These are phyloP conservation scores for Truncatella angustata DNA, from an alignment of 2,329 filamentous ascomycete species.

Conservation along the genomic window DNA sequence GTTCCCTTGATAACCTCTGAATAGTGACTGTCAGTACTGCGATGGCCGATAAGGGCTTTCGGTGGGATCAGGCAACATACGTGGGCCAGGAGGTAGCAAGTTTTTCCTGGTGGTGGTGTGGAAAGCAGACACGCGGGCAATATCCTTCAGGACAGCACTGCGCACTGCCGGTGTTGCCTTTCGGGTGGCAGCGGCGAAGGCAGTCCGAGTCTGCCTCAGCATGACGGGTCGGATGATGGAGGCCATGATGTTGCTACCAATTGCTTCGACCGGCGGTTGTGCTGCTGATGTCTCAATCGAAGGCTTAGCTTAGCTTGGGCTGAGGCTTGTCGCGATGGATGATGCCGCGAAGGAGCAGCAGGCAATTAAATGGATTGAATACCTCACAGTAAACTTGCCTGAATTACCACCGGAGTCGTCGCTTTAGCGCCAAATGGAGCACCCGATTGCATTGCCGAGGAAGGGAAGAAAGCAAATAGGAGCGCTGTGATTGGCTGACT, in stretches of 20 bases:
- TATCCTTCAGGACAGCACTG: slow-evolving; percentile 30
- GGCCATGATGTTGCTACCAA: slow-evolving; percentile 44
- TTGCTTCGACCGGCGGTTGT: background rate
- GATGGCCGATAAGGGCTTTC: background rate
- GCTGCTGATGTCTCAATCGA: slow-evolving; percentile 9
- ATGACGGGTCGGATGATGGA: slow-evolving; percentile 54
- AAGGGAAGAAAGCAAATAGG: slow-evolving; percentile 7
- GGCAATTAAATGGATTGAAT: too few species aligned
- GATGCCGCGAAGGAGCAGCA: background rate
- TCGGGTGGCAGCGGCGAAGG: slow-evolving; percentile 39
- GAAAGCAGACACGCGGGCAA: slow-evolving; percentile 71
- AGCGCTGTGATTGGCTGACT: slow-evolving; percentile 7
- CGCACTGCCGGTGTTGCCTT: slow-evolving; percentile 32
- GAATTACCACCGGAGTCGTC: background rate
- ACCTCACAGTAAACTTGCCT: too few species aligned
- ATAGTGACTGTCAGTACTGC: slow-evolving; percentile 39
- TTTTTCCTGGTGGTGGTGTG: slow-evolving; percentile 75
- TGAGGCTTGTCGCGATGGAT: too few species aligned
- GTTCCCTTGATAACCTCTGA: slow-evolving; percentile 73
- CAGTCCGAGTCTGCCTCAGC: slow-evolving; percentile 55
- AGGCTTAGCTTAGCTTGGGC: background rate
- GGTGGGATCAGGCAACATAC: slow-evolving; percentile 50
- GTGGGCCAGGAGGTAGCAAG: slow-evolving; percentile 81
- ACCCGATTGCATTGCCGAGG: slow-evolving; percentile 11
- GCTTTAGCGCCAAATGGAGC: slow-evolving; percentile 6